These are phyloP conservation scores for Lactarius akahatsu DNA, from an alignment of 768 basidiomycete genomes.

Conservation along the genomic window DNA sequence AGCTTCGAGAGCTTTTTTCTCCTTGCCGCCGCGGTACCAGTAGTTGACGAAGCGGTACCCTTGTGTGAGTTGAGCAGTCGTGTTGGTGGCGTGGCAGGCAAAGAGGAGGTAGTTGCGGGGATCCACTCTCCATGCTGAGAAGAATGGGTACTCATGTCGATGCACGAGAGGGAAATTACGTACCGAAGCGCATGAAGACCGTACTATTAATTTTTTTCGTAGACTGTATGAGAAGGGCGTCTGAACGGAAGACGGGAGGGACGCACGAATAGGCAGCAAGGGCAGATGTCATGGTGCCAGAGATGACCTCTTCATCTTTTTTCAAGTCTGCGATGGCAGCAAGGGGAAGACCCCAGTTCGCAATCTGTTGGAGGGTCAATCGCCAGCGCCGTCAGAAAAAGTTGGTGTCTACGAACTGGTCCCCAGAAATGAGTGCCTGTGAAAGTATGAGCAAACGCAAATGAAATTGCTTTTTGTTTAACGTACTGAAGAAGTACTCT, in stretches of 20 bases:
- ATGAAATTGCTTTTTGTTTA: constrained; percentile 4
- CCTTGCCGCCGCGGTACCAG: constrained; percentile 87
- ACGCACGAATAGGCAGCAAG: constrained; percentile 91
- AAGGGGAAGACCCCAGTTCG: constrained; percentile 97
- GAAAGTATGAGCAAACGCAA: constrained; percentile 28
- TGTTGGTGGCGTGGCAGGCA: constrained; percentile 91
- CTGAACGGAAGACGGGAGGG: constrained; percentile 4
- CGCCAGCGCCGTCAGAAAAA: not conserved
- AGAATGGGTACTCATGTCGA: constrained; percentile 5
- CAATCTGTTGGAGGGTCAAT: constrained; percentile 55
- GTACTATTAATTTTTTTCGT: constrained; percentile 43
- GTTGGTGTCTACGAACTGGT: constrained; percentile 63
- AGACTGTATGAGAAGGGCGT: constrained; percentile 5
- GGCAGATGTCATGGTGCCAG: constrained; percentile 94
- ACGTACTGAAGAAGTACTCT: constrained; percentile 94
- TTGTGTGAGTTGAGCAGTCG: constrained; percentile 81
- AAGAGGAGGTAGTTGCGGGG: constrained; percentile 96
- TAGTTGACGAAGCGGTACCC: constrained; percentile 85
- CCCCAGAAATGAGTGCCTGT: constrained; percentile 98
- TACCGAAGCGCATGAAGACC: constrained; percentile 97
- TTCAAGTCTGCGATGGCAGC: constrained; percentile 88
- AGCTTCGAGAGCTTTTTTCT: constrained; percentile 46
- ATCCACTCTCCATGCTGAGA: constrained; percentile 86
- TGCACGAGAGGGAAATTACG: constrained; percentile 11
- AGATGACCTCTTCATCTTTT: constrained; percentile 96